Percentiles rank a stretch among this genome's conserved stretches.
Conservation (phyloP, 2,329 filamentous ascomycete genomes). For the Exophiala sp. region DNA sequence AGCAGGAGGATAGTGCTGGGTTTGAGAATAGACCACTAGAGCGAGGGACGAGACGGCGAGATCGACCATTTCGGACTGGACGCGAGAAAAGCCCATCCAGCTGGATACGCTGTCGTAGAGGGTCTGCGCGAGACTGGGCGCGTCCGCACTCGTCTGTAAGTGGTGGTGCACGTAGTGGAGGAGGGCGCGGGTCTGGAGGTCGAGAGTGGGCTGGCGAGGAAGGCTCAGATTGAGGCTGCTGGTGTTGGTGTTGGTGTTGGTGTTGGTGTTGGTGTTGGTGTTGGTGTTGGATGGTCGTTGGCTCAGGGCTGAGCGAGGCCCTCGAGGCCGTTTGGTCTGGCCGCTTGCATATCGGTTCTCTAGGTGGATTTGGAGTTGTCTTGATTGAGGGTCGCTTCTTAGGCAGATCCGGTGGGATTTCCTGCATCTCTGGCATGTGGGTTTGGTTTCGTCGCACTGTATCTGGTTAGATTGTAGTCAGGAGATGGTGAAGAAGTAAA, state of each 20-base stretch:
- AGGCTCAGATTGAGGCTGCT: no score
- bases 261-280: slow-evolving; percentile 14
- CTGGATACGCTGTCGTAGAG: slow-evolving; percentile 17
- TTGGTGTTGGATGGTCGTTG: no score
- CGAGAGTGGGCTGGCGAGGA: slow-evolving; percentile 3
- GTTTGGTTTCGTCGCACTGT: slow-evolving; percentile 30
- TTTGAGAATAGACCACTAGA: slow-evolving; percentile 30
- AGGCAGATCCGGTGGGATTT: slow-evolving; percentile 29
- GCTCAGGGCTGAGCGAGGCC: slow-evolving; percentile 26
- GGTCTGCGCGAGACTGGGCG: slow-evolving; percentile 16
- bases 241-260: background rate
- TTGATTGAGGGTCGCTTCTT: slow-evolving; percentile 4
- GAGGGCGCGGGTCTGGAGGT: slow-evolving; percentile 30
- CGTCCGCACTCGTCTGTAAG: slow-evolving; percentile 20
- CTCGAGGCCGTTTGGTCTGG: slow-evolving; percentile 31
- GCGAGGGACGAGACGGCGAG: slow-evolving; percentile 31
- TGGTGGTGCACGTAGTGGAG: slow-evolving; percentile 30
- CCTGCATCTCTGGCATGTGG: slow-evolving; percentile 29
- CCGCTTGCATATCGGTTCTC: slow-evolving; percentile 33
- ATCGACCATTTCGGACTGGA: slow-evolving; percentile 27
- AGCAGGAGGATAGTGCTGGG: slow-evolving; percentile 26
- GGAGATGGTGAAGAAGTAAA: no score
- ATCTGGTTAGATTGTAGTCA: no score
- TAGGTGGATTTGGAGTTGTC: slow-evolving; percentile 24
- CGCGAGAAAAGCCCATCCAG: slow-evolving; percentile 10